These are phyloP conservation scores for Diplotaxis tenuifolia DNA, from an alignment of 345 rosid species.

Conservation along the genomic window DNA sequence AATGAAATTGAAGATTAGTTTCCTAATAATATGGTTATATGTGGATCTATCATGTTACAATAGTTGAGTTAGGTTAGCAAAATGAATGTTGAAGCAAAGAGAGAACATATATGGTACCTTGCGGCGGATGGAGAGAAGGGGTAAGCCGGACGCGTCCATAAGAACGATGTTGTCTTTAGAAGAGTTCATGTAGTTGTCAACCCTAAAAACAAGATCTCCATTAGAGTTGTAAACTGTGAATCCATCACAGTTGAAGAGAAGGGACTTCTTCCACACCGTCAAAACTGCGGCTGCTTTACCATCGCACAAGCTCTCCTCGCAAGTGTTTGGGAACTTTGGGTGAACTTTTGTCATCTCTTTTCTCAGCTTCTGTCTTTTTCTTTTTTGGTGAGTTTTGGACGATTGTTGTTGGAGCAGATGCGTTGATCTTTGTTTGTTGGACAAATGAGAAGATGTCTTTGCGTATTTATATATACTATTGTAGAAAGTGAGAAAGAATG, in stretches of 20 bases:
- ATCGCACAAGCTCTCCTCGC: constrained; percentile 9
- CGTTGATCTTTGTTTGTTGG: constrained; percentile 17
- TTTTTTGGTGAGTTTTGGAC: neutral
- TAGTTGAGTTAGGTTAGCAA: neutral
- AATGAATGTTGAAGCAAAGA: neutral
- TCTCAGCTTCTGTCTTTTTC: neutral
- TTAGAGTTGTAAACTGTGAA: constrained; percentile 74
- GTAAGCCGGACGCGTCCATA: constrained; percentile 83
- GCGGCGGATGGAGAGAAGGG: constrained; percentile 94
- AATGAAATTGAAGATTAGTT: neutral
- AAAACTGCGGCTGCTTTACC: constrained; percentile 36
- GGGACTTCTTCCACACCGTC: constrained; percentile 96
- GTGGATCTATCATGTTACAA: neutral
- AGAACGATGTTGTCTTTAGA: constrained; percentile 64
- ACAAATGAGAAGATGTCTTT: constrained; percentile 13
- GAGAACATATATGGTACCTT: constrained; percentile 49
- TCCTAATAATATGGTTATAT: neutral
- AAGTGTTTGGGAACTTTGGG: constrained; percentile 46
- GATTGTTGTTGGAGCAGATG: constrained; percentile 24
- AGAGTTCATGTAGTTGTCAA: constrained; percentile 74
- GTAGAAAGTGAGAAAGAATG: neutral
- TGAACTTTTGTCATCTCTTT: constrained; percentile 68
- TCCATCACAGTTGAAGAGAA: constrained; percentile 93
- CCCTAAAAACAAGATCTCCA: constrained; percentile 77
- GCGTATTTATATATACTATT: neutral